Conservation (phyloP, 2,329 filamentous ascomycete species). For the Sporothrix sp. region DNA sequence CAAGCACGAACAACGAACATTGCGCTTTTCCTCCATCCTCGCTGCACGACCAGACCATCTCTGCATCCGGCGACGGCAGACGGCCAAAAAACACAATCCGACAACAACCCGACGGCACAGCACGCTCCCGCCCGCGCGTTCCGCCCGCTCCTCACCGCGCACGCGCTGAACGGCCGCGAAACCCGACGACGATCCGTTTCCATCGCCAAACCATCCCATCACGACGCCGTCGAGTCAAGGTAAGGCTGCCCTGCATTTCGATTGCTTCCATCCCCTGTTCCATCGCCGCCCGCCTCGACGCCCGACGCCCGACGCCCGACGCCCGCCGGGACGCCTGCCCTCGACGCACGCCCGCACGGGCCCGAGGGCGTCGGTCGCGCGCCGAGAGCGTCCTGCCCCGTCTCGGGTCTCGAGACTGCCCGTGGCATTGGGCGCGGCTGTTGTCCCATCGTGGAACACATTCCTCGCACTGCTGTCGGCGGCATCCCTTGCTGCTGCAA, state of each 20-base stretch:
- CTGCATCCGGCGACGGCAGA: not conserved
- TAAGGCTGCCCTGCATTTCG: constrained; percentile 3
- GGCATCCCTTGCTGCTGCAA: no score
- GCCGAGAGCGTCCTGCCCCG: no score
- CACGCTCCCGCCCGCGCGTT: not conserved
- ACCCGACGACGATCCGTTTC: constrained; percentile 1
- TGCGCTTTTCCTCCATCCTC: not conserved
- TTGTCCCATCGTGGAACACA: no score
- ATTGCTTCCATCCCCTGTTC: not conserved
- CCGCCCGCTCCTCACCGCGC: not conserved
- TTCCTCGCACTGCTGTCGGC: no score
- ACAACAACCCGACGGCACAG: not conserved
- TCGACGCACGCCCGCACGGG: no score
- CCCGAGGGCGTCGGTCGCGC: no score
- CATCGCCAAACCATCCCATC: not conserved
- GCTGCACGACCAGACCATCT: constrained; percentile 4
- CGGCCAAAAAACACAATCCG: constrained; percentile 1
- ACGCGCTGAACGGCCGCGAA: not conserved
- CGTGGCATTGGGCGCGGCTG: no score
- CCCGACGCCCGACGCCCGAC: no score
- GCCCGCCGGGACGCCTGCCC: no score
- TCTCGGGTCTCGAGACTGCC: no score
- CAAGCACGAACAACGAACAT: not conserved
- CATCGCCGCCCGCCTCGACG: no score
- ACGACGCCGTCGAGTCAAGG: constrained; percentile 3